Base-by-base conservation (phyloP, 1,284 basidiomycete species). In the Rhizoctonia solani region DNA sequence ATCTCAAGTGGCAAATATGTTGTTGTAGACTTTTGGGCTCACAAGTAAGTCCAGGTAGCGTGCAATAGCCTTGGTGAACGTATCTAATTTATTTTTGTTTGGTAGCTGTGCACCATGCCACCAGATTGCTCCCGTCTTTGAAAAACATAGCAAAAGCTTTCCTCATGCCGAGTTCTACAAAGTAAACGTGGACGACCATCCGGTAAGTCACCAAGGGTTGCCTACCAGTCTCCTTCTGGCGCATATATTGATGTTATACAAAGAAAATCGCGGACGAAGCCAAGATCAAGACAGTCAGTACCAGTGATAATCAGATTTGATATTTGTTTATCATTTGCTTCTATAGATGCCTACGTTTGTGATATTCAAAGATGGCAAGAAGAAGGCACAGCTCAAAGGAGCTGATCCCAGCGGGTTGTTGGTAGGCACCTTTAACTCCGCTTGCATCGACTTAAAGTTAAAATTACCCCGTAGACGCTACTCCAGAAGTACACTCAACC, bases 281-380 rank as follows among this genome's bases (percentile, higher is more conserved):
- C 67, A 85, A 84, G 59, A 85, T 97, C 78, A 84, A 85, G 73
- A 88, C 88, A 77, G 58, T 63, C 14, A 39, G 58, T 63, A n/a
- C 5, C 52, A 16, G 14, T n/a, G 11, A 37, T 73, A 91, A 85
- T 94, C 89, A 47, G 82, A n/a, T n/a, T n/a, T 98, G 73, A 98
- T 95, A 6, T 84, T 98, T 73, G 95, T 98, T 81, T 96, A 93
- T 72, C 91, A 92, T 78, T 99, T 93, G 79, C 97, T 98, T 74
- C 98, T 25, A n/a, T 21, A 63, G 58, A 89, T 93, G 85, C 91
- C 91, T 16, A 91, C 90, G 2, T 93, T 92, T 80, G 78, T 85
- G 66, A 81, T 84, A 37, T 92, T 86, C 83, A 83, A 89, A 80
- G 81, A 85, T 70, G 89, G 89, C 50, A 72, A 84, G 73, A 83